A percentile compares a stretch with the other conserved stretches of the same genome.
Conservation (phyloP, 169 alveolate genomes). For the Plasmodium yoelii region DNA sequence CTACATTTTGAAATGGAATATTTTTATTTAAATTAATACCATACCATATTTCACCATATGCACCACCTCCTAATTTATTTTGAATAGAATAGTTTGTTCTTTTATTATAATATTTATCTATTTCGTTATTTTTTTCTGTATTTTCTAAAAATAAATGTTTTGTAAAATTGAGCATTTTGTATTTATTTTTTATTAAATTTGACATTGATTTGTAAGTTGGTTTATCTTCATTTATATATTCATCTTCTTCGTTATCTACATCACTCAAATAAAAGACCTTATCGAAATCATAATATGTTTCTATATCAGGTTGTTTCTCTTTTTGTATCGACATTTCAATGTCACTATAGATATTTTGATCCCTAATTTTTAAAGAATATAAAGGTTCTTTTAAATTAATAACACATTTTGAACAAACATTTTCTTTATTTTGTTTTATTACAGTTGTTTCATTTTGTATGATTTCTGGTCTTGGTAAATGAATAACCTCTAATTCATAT, state of each 20-base stretch:
- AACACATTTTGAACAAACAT: constrained; percentile 1
- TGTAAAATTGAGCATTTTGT: constrained; percentile 54
- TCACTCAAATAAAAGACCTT: not conserved
- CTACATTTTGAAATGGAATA: constrained; percentile 31
- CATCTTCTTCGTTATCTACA: not conserved
- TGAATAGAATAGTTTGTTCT: constrained; percentile 34
- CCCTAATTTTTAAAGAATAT: constrained; percentile 30
- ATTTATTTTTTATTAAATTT: constrained; percentile 6
- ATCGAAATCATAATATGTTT: constrained; percentile 51
- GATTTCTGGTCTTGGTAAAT: not conserved
- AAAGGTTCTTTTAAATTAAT: constrained; percentile 9
- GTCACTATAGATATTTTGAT: not conserved
- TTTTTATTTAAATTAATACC: constrained; percentile 42
- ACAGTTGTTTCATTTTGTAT: constrained; percentile 13
- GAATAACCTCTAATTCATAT: constrained; percentile 22
- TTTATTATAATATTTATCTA: constrained; percentile 24
- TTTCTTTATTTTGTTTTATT: no score
- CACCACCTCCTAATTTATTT: constrained; percentile 43
- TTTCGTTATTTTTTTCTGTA: not conserved
- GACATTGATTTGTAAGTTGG: not conserved
- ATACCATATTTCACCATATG: constrained; percentile 74
- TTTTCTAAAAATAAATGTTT: constrained; percentile 22
- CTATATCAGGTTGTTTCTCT: constrained; percentile 3
- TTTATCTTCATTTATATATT: not conserved
- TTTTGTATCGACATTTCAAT: constrained; percentile 2